Conservation (phyloP, 2,329 filamentous ascomycete species). For the Sclerotinia borealis region DNA sequence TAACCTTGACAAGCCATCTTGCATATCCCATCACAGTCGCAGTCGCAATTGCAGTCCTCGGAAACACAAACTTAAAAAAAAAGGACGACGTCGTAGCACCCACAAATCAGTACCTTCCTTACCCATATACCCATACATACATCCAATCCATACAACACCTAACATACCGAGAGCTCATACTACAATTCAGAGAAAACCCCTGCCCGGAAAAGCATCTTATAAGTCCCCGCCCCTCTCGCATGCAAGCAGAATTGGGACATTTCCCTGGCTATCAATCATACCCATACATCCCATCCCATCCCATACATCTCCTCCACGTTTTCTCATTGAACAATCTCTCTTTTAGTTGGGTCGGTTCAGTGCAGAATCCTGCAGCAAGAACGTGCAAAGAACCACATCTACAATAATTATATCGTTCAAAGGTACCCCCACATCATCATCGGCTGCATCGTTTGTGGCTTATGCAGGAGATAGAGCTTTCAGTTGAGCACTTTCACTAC, state of each 20-base stretch:
- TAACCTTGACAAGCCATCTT: conserved; percentile 15
- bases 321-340: not conserved
- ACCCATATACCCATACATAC: not conserved
- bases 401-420: not conserved
- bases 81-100: conserved; percentile 5
- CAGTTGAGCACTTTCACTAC: not conserved
- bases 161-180: not conserved
- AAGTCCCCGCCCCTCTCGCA: conserved; percentile 12
- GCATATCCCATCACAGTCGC: conserved; percentile 4
- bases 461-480: conserved; percentile 12
- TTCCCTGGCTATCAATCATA: not conserved
- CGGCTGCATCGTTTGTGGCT: conserved; percentile 1
- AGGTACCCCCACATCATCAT: conserved; percentile 2
- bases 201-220: conserved; percentile 4
- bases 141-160: conserved; percentile 2
- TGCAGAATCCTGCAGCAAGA: not conserved
- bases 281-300: not conserved
- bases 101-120: conserved; percentile 5
- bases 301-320: not conserved
- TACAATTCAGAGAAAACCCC: not conserved
- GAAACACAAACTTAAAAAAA: not conserved
- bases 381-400: conserved; percentile 3
- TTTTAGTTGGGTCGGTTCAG: not conserved
- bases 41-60: conserved; percentile 1
- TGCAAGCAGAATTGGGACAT: conserved; percentile 1